Percentiles rank a stretch among this genome's conserved stretches.
These are phyloP conservation scores for Corylus heterophylla DNA, from an alignment of 306 rosid species.

Conservation along the genomic window DNA sequence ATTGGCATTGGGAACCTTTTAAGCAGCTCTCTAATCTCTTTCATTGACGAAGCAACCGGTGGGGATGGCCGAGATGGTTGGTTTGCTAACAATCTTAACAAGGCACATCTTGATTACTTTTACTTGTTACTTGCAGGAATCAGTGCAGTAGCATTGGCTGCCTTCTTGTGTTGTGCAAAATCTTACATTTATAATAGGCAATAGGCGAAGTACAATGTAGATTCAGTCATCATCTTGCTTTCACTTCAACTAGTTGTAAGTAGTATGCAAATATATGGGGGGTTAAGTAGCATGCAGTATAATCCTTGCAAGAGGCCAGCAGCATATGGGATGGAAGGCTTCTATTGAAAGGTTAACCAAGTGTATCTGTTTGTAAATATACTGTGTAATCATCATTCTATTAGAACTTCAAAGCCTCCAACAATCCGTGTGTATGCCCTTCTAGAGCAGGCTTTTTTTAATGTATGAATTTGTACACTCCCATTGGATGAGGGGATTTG, in stretches of 20 bases:
- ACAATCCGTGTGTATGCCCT: too few relatives aligned
- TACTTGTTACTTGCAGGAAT: slow-evolving; percentile 60
- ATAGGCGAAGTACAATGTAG: background rate
- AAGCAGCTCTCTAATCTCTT: slow-evolving; percentile 59
- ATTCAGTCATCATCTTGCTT: background rate
- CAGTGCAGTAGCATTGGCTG: slow-evolving; percentile 27
- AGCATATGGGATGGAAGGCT: too few relatives aligned
- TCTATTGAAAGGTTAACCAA: too few relatives aligned
- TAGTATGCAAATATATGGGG: background rate
- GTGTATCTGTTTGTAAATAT: too few relatives aligned
- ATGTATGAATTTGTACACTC: too few relatives aligned
- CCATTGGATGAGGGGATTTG: too few relatives aligned
- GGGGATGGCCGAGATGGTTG: slow-evolving; percentile 45
- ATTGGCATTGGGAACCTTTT: slow-evolving; percentile 64
- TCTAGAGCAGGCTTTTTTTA: too few relatives aligned
- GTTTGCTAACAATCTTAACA: slow-evolving; percentile 63
- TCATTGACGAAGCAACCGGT: slow-evolving; percentile 35
- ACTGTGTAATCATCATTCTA: too few relatives aligned
- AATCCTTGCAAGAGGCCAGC: too few relatives aligned
- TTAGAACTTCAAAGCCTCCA: too few relatives aligned
- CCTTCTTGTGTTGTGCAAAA: slow-evolving; percentile 31
- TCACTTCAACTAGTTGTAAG: background rate
- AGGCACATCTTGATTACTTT: slow-evolving; percentile 74
- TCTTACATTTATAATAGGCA: slow-evolving; percentile 25
- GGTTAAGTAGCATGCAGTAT: too few relatives aligned